Evolutionary conservation across 495 filamentous ascomycete genomes (phyloP), one percentile per base, ranked within the genome.

Genomic region (Penicilliopsis zonata): DNA sequence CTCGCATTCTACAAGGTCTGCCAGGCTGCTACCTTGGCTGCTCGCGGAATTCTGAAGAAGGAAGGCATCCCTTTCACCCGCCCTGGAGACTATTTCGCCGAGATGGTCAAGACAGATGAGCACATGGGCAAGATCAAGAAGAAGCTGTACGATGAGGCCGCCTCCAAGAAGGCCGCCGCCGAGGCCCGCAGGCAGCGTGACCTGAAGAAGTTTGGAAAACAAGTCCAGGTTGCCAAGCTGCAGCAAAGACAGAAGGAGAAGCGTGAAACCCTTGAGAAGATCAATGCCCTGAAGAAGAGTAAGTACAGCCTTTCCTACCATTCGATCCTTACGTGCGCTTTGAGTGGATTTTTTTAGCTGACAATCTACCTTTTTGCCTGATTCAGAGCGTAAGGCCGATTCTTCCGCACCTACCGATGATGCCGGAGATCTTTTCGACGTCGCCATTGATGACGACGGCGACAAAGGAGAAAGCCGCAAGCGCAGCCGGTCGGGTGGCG

Each of bases 141-240:
- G 54, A 94, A 92, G 70, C 64, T 96, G 47, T 70, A 87, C 37
- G 88, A 95, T 41, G 86, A 88, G 54, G 90, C 88, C 7, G 82
- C 87, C 18, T 61, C 69, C 31, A 94, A 90, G 70, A 94, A 94
- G 70, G 88, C 92, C 2, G 71, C 84, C 5, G 76, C 79, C 13
- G 90, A 98, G 56, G 90, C 90, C 16, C 74, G 85, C 51, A 81
- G 82, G 62, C 86, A 82, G 67, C 69, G 90, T 37, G 90, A 98
- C 60, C 65, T 95, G 42, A 96, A 94, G 78, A 96, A 95, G 61
- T 98, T 96, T 60, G 90, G 90, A 41, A 98, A 98, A 66, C 83
- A 94, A 63, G 90, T 96, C 38, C 90, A 98, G 69, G 76, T 93
- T 41, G 86, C 85, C 39, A 95, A 94, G 70, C 53, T 88, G 62